A percentile compares a stretch with the other conserved stretches of the same genome.
Evolutionary conservation across 2,329 filamentous ascomycete species (phyloP).

Genomic region (Ophiobolus disseminans): DNA sequence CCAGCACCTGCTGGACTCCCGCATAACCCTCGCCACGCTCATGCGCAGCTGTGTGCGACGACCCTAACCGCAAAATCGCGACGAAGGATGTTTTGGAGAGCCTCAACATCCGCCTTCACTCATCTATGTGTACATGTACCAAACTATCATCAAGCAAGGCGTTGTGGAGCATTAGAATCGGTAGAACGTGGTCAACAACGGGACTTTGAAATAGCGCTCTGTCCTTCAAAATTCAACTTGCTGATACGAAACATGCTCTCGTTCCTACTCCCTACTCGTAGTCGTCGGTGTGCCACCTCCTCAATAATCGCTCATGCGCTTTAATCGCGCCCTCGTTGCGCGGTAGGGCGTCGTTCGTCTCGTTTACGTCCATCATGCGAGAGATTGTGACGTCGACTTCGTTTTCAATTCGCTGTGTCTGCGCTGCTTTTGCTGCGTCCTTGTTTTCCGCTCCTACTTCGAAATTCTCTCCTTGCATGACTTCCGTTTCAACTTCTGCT

Average conservation of each 20-base stretch:
- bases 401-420: not conserved
- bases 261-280: too few species aligned
- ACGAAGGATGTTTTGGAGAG: not conserved
- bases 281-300: too few species aligned
- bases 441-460: not conserved
- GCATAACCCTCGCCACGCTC: too few species aligned
- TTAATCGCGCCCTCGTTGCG: too few species aligned
- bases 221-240: not conserved
- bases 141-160: constrained; percentile 12
- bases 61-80: not conserved
- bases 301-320: too few species aligned
- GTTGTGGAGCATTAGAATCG: constrained; percentile 3
- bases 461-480: not conserved
- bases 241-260: too few species aligned
- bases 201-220: not conserved
- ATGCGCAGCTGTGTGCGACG: too few species aligned
- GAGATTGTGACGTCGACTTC: not conserved
- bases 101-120: not conserved
- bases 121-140: constrained; percentile 11
- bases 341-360: too few species aligned
- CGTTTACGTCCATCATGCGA: too few species aligned
- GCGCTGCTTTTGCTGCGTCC: not conserved
- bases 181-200: not conserved
- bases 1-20: too few species aligned
- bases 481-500: not conserved